phyloP scores from a whole-genome alignment of 1,139 yeast genomes.

The Debaryomyces coudertii region DNA sequence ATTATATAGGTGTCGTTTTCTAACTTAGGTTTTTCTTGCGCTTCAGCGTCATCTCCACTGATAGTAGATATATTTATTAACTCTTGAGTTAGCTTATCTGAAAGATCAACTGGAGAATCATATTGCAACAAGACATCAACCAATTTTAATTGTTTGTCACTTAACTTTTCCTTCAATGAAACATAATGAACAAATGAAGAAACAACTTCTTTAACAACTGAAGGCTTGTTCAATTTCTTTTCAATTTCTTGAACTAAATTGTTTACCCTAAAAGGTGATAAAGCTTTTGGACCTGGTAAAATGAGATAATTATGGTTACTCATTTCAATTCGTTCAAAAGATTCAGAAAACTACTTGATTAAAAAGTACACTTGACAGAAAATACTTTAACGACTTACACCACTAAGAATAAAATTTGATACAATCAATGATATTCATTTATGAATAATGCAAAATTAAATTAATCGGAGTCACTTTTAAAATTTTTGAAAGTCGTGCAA shows the following conservation, averaged over 20 bases:
- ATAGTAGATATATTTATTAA: constrained; percentile 39
- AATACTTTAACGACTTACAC: constrained; percentile 3
- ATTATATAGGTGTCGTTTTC: constrained; percentile 62
- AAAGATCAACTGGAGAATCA: constrained; percentile 64
- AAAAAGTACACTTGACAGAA: not conserved
- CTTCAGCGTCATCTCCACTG: constrained; percentile 34
- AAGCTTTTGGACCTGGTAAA: constrained; percentile 88
- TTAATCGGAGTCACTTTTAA: constrained; percentile 5
- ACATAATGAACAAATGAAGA: constrained; percentile 84
- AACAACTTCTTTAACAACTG: constrained; percentile 68
- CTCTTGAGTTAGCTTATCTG: constrained; percentile 51
- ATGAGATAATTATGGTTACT: constrained; percentile 44
- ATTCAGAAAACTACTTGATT: not conserved
- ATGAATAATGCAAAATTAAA: not conserved
- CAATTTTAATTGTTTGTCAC: constrained; percentile 46
- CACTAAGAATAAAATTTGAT: not conserved
- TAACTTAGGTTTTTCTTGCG: constrained; percentile 24
- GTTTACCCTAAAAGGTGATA: constrained; percentile 82
- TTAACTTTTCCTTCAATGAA: constrained; percentile 49
- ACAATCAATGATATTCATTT: not conserved
- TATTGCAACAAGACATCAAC: constrained; percentile 71
- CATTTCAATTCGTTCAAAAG: constrained; percentile 9
- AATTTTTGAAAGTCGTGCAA: constrained; percentile 1
- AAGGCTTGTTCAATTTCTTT: constrained; percentile 58
- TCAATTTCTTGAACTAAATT: constrained; percentile 74